These are phyloP conservation scores for Piromyces finnis DNA, from an alignment of 192 early-diverging fungal species.

Conservation along the genomic window DNA sequence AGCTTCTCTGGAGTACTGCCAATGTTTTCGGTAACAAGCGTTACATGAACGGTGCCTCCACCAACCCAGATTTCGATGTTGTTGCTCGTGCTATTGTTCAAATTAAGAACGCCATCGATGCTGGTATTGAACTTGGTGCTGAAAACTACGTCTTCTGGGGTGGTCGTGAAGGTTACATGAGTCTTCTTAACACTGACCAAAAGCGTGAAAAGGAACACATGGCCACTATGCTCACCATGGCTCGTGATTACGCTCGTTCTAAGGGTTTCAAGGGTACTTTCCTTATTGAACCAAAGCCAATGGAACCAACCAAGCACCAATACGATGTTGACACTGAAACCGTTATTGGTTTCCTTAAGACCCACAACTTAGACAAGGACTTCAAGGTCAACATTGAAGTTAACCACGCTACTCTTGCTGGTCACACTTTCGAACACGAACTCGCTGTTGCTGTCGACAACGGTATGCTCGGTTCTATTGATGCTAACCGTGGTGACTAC, in stretches of 20 bases:
- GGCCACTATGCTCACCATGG: conserved; percentile 14
- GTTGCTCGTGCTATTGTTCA: conserved; percentile 9
- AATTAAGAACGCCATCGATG: conserved; percentile 15
- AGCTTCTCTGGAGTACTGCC: conserved; percentile 12
- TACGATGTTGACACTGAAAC: conserved; percentile 16
- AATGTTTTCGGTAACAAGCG: conserved; percentile 8
- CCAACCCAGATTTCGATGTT: conserved; percentile 9
- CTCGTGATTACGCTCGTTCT: conserved; percentile 8
- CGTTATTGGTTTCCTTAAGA: conserved; percentile 11
- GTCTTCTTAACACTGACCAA: conserved; percentile 9
- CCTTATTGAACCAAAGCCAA: conserved; percentile 15
- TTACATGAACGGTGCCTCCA: conserved; percentile 10
- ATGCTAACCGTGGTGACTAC: conserved; percentile 14
- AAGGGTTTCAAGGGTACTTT: conserved; percentile 9
- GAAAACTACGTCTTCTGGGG: conserved; percentile 17
- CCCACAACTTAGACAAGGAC: conserved; percentile 11
- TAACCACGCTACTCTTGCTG: conserved; percentile 17
- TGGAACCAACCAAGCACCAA: conserved; percentile 15
- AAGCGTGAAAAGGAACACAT: conserved; percentile 12
- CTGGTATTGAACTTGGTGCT: conserved; percentile 5
- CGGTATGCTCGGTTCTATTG: conserved; percentile 8
- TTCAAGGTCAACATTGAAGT: conserved; percentile 16
- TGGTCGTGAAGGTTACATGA: conserved; percentile 14
- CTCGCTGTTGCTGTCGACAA: no score
- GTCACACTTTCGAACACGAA: conserved; percentile 15